These are phyloP conservation scores for Kazachstania psychrophila DNA, from an alignment of 805 yeast genomes.

Conservation along the genomic window DNA sequence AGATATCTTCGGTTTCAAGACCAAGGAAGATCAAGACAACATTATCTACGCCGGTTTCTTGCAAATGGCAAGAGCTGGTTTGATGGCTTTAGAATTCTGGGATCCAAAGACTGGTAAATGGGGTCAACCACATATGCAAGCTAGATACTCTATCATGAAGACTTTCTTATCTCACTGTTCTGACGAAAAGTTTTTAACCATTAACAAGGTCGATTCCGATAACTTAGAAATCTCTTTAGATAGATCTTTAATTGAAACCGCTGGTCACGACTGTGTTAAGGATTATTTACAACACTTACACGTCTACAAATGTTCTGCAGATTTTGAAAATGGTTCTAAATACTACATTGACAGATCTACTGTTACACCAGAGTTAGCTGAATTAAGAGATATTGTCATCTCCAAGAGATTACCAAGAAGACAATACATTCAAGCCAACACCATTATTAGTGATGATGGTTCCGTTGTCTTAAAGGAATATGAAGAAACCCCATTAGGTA, in stretches of 20 bases:
- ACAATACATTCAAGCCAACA: constrained; percentile 78
- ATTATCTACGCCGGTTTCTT: constrained; percentile 60
- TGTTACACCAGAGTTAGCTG: constrained; percentile 52
- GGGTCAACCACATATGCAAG: constrained; percentile 96
- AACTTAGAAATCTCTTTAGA: constrained; percentile 58
- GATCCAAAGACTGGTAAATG: constrained; percentile 73
- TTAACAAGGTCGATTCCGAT: constrained; percentile 40
- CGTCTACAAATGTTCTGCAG: constrained; percentile 69
- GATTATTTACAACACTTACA: constrained; percentile 66
- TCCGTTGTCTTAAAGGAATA: constrained; percentile 51
- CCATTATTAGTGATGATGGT: constrained; percentile 30
- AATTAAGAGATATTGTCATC: constrained; percentile 59
- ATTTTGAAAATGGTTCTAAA: constrained; percentile 51
- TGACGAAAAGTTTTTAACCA: constrained; percentile 46
- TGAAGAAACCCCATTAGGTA: constrained; percentile 60
- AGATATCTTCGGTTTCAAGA: constrained; percentile 60
- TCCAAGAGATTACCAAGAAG: constrained; percentile 72
- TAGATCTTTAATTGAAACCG: constrained; percentile 50
- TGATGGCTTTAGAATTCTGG: constrained; percentile 76
- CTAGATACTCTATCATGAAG: constrained; percentile 77
- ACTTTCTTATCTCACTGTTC: constrained; percentile 50
- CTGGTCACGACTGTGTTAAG: constrained; percentile 66
- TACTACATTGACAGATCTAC: constrained; percentile 63
- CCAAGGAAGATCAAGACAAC: constrained; percentile 49
- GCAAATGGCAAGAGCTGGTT: constrained; percentile 83